Evolutionary conservation across 306 rosid species (phyloP).

Genomic region (Prinsepia uniflora): DNA sequence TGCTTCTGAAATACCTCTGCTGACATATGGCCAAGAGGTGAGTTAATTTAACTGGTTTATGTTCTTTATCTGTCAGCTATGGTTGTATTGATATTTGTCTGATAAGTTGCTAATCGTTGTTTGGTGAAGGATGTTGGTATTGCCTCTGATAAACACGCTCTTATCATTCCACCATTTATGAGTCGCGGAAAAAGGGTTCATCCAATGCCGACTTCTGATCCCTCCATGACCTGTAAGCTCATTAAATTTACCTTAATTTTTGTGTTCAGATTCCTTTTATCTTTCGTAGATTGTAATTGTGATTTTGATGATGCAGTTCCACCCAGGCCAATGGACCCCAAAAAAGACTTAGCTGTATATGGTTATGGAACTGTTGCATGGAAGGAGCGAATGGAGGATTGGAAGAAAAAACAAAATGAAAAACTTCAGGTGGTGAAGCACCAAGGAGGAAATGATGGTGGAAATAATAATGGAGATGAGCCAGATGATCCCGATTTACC

Average conservation of each 20-base stretch:
- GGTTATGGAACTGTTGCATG: conserved; percentile 93
- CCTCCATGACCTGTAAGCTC: conserved; percentile 49
- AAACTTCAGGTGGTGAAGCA: conserved; percentile 68
- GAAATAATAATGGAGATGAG: conserved; percentile 36
- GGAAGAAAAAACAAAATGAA: conserved; percentile 80
- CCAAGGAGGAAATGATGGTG: conserved; percentile 43
- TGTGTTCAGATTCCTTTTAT: conserved; percentile 5
- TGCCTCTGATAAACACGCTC: conserved; percentile 83
- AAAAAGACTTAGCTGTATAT: conserved; percentile 71
- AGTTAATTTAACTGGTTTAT: conserved; percentile 14
- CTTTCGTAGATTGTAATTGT: conserved; percentile 15
- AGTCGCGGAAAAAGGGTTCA: conserved; percentile 63
- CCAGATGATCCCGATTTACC: conserved; percentile 79
- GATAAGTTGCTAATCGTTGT: conserved; percentile 20
- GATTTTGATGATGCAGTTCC: conserved; percentile 45
- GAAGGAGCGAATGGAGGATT: conserved; percentile 89
- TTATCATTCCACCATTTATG: conserved; percentile 69
- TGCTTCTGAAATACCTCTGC: conserved; percentile 61
- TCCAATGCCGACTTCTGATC: conserved; percentile 60
- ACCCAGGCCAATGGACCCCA: conserved; percentile 89
- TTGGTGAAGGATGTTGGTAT: conserved; percentile 63
- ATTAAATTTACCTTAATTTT: conserved; percentile 6
- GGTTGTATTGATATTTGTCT: conserved; percentile 20
- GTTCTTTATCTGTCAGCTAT: conserved; percentile 11
- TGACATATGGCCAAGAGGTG: conserved; percentile 75